A percentile compares a stretch with the other conserved stretches of the same genome.
phyloP scores from a whole-genome alignment of 2,329 filamentous ascomycete genomes.

The Plectosphaerella cucumerina region DNA sequence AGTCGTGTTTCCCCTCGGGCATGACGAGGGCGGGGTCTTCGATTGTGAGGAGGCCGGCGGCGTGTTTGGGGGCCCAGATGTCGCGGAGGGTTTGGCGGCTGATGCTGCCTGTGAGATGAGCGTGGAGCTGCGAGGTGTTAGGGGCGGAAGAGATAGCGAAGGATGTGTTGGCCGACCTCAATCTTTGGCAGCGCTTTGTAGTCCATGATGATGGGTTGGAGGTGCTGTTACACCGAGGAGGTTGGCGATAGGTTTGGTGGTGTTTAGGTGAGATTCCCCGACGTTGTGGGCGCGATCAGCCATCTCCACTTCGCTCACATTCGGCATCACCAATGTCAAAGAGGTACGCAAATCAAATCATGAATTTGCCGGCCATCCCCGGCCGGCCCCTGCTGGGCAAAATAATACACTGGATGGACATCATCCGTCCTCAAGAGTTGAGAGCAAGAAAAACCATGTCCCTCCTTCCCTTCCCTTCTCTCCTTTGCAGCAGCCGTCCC shows the following conservation, averaged over 20 bases:
- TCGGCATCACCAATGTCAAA: too few species aligned
- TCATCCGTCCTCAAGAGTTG: too few species aligned
- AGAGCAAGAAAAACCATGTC: too few species aligned
- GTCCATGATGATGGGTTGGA: constrained; percentile 26
- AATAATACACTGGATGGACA: too few species aligned
- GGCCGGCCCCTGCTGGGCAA: too few species aligned
- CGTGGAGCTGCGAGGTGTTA: constrained; percentile 57
- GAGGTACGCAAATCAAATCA: too few species aligned
- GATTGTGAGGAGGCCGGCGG: constrained; percentile 47
- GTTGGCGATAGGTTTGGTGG: neutral
- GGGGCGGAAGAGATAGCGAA: constrained; percentile 7
- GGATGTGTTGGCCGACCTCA: constrained; percentile 41
- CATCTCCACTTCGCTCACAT: too few species aligned
- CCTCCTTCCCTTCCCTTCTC: too few species aligned
- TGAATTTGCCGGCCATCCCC: too few species aligned
- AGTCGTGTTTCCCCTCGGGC: constrained; percentile 67
- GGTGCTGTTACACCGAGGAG: neutral
- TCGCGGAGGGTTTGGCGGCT: constrained; percentile 68
- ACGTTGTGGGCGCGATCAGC: too few species aligned
- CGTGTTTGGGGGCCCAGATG: constrained; percentile 63
- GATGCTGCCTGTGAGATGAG: constrained; percentile 77
- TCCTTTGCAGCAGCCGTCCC: too few species aligned
- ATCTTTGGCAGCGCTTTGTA: constrained; percentile 50
- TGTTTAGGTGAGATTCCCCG: too few species aligned
- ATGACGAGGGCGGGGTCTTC: constrained; percentile 67